Evolutionary conservation across 1,284 basidiomycete species (phyloP), one percentile per base, ranked within the genome.

Genomic region (Ceratobasidium sp.): DNA sequence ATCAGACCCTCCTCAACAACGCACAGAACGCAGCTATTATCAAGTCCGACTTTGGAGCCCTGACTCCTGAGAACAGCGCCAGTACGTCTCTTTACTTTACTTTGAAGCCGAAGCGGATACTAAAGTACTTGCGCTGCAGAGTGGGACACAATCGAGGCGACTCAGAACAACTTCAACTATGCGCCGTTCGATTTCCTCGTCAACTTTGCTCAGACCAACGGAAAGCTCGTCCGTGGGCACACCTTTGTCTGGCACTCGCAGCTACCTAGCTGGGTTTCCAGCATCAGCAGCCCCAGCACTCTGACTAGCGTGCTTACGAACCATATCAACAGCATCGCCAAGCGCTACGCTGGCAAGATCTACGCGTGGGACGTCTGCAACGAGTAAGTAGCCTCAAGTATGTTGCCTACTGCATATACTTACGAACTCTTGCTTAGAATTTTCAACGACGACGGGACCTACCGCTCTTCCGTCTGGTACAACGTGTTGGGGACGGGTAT

Each of bases 161-260:
- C 78, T 54, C 71, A 57, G 23, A 41, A 41, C 27, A 50, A 46
- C 44, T 74, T 74, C 71, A 62, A 74, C 27, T 74, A 33, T 38
- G 57, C 23, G 20, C 20, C 20, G 10, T 62, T 62, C 35, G 71
- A 74, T 20, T 48, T 44, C 7, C 38, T 74, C 30, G 71, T 74
- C 59, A 74, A 74, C 46, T 74, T 74, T 23, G 71, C 71, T 33
- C 38, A 46, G 30, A 38, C 50, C 60, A 77, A 77, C 33, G 74
- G 74, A 6, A 68, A 66, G 52, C 65, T 77, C 33, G 65, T 77
- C 35, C 62, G 74, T 27, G 74, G 74, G 3, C 74, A 77, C 23
- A 77, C 74, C 30, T 65, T 88, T 52, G 48, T 88, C 62, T 89
- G 88, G 88, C 86, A 88, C 82, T 86, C 85, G 74, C 87, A 88